A percentile compares a stretch with the other conserved stretches of the same genome.
These are phyloP conservation scores for Alternaria gansuensis DNA, from an alignment of 2,329 filamentous ascomycete genomes.

Conservation along the genomic window DNA sequence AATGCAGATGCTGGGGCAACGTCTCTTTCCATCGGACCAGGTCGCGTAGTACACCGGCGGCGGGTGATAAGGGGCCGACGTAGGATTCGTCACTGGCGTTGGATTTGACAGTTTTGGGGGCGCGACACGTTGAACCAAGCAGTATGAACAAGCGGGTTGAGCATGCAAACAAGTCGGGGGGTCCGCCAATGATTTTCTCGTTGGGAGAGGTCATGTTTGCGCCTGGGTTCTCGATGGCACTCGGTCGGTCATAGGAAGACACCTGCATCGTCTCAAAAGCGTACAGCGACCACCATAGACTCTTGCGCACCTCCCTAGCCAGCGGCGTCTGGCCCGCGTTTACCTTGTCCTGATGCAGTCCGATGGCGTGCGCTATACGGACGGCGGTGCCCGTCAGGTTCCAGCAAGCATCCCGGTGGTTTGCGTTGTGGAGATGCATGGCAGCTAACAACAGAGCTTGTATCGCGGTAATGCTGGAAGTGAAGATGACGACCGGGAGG, in stretches of 20 bases:
- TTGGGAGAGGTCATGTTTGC: conserved; percentile 50
- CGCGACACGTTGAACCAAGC: conserved; percentile 52
- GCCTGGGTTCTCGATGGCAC: conserved; percentile 53
- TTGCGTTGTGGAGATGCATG: conserved; percentile 58
- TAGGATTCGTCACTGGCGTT: conserved; percentile 50
- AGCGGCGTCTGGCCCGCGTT: conserved; percentile 50
- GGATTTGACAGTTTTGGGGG: conserved; percentile 46
- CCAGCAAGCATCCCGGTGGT: conserved; percentile 57
- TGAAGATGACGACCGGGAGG: conserved; percentile 56
- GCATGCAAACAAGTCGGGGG: conserved; percentile 53
- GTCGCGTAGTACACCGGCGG: conserved; percentile 52
- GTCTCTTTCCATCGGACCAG: conserved; percentile 52
- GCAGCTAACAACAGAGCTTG: conserved; percentile 56
- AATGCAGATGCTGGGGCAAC: conserved; percentile 52
- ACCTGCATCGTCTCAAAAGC: conserved; percentile 59
- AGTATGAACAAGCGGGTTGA: conserved; percentile 51
- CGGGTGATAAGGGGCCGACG: conserved; percentile 52
- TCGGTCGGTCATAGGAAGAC: conserved; percentile 57
- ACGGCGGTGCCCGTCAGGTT: conserved; percentile 57
- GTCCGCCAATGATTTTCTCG: conserved; percentile 50
- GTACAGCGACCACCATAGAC: conserved; percentile 64
- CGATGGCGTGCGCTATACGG: conserved; percentile 57
- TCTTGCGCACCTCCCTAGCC: conserved; percentile 57
- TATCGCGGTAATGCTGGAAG: conserved; percentile 54
- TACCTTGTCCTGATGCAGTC: conserved; percentile 55